Evolutionary conservation across 2,329 filamentous ascomycete genomes (phyloP).

Genomic region (Aspergillus intermedius): DNA sequence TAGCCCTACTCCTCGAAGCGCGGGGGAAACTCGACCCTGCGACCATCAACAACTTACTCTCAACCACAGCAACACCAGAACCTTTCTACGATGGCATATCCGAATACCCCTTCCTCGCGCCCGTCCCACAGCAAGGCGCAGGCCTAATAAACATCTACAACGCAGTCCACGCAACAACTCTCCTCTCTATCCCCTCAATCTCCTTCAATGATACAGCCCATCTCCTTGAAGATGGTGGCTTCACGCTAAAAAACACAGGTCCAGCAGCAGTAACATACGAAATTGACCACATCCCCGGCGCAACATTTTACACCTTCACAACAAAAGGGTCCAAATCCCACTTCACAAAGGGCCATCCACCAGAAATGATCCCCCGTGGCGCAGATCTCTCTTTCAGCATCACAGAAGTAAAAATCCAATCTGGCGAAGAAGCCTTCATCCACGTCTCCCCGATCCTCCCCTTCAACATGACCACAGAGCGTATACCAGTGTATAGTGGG

Average conservation of each 20-base stretch:
- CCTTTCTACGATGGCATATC: slow-evolving; percentile 22
- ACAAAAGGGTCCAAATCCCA: slow-evolving; percentile 5
- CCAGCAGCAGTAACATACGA: background rate
- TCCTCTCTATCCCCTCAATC: slow-evolving; percentile 52
- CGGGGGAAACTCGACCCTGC: slow-evolving; percentile 18
- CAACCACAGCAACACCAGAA: slow-evolving; percentile 17
- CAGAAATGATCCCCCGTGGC: background rate
- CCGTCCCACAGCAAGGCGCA: slow-evolving; percentile 55
- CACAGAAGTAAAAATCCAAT: background rate
- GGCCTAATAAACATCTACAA: slow-evolving; percentile 57
- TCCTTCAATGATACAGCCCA: slow-evolving; percentile 60
- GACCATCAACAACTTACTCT: slow-evolving; percentile 19
- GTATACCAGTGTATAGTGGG: slow-evolving; percentile 27
- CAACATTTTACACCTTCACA: slow-evolving; percentile 48
- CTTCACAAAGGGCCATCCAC: background rate
- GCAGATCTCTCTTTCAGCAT: background rate
- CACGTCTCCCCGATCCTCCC: background rate
- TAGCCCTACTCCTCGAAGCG: slow-evolving; percentile 24
- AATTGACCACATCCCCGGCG: slow-evolving; percentile 46
- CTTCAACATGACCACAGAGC: slow-evolving; percentile 2
- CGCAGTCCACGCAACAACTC: slow-evolving; percentile 49
- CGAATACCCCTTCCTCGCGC: slow-evolving; percentile 29
- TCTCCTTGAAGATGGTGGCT: slow-evolving; percentile 26
- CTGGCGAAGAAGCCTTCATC: background rate
- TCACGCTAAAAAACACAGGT: background rate